phyloP scores from a whole-genome alignment of 768 basidiomycete genomes.

The Cystobasidium onofrii region DNA sequence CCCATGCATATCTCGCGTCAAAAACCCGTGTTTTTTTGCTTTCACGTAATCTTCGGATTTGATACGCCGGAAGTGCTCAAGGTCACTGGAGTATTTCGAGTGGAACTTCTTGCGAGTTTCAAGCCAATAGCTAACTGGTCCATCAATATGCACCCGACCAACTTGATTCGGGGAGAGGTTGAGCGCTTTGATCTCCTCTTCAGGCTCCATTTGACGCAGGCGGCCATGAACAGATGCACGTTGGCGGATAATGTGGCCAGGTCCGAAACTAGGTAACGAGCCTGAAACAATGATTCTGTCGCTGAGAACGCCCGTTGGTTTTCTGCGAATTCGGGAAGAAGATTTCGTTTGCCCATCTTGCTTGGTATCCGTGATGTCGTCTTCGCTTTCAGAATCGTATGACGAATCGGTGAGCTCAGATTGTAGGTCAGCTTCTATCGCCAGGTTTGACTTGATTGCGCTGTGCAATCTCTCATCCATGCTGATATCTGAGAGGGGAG shows the following conservation, averaged over 20 bases:
- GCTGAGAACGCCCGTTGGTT: background rate
- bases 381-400: background rate
- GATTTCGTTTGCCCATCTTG: background rate
- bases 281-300: slow-evolving; percentile 29
- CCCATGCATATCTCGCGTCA: slow-evolving; percentile 42
- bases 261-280: slow-evolving; percentile 12
- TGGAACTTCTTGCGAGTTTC: slow-evolving; percentile 44
- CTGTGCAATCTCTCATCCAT: background rate
- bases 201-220: slow-evolving; percentile 71
- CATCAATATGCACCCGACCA: slow-evolving; percentile 52
- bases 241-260: slow-evolving; percentile 73
- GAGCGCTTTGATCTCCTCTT: slow-evolving; percentile 59
- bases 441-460: background rate
- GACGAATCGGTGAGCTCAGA: background rate
- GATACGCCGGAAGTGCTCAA: slow-evolving; percentile 41
- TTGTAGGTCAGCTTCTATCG: background rate
- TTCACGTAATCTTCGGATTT: slow-evolving; percentile 40
- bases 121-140: slow-evolving; percentile 46
- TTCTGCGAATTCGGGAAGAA: background rate
- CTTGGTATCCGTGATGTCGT: background rate
- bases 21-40: slow-evolving; percentile 43
- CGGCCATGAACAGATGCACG: slow-evolving; percentile 72
- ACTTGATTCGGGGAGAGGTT: slow-evolving; percentile 59
- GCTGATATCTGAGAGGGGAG: background rate
- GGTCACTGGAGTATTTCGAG: slow-evolving; percentile 42